These are phyloP conservation scores for Spathaspora girioi DNA, from an alignment of 805 yeast species.

Conservation along the genomic window DNA sequence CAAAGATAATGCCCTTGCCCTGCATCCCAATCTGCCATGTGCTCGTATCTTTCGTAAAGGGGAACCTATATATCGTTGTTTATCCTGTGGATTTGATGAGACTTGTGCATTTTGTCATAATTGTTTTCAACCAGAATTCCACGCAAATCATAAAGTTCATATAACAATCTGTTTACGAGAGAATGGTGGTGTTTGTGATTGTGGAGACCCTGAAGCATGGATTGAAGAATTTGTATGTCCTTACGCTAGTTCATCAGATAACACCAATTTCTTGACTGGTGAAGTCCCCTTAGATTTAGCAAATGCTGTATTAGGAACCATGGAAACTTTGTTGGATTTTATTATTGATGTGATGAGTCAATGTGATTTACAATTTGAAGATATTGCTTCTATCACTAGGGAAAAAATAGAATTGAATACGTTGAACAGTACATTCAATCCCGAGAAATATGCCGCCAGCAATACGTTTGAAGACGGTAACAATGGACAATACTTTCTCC, in stretches of 20 bases:
- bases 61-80: slow-evolving; percentile 77
- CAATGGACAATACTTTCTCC: slow-evolving; percentile 49
- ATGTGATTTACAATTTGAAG: slow-evolving; percentile 38
- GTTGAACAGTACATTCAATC: slow-evolving; percentile 29
- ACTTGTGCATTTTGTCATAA: slow-evolving; percentile 78
- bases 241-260: slow-evolving; percentile 13
- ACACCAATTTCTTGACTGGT: slow-evolving; percentile 1
- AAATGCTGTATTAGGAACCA: slow-evolving; percentile 32
- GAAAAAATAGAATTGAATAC: slow-evolving; percentile 27
- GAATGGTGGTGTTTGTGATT: slow-evolving; percentile 81
- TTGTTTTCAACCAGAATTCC: slow-evolving; percentile 70
- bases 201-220: slow-evolving; percentile 91
- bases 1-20: slow-evolving; percentile 28
- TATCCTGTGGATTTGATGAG: slow-evolving; percentile 75
- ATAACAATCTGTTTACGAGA: slow-evolving; percentile 61
- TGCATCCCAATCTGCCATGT: slow-evolving; percentile 68
- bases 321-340: slow-evolving; percentile 53
- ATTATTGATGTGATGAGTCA: slow-evolving; percentile 58
- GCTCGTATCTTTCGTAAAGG: slow-evolving; percentile 70
- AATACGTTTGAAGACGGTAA: slow-evolving; percentile 23
- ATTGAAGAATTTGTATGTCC: slow-evolving; percentile 49
- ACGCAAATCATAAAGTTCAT: slow-evolving; percentile 68
- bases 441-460: slow-evolving; percentile 43
- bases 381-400: slow-evolving; percentile 21
- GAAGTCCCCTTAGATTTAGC: slow-evolving; percentile 44